Base-by-base conservation (phyloP, 495 filamentous ascomycete species). In the Polyplosphaeria fusca region DNA sequence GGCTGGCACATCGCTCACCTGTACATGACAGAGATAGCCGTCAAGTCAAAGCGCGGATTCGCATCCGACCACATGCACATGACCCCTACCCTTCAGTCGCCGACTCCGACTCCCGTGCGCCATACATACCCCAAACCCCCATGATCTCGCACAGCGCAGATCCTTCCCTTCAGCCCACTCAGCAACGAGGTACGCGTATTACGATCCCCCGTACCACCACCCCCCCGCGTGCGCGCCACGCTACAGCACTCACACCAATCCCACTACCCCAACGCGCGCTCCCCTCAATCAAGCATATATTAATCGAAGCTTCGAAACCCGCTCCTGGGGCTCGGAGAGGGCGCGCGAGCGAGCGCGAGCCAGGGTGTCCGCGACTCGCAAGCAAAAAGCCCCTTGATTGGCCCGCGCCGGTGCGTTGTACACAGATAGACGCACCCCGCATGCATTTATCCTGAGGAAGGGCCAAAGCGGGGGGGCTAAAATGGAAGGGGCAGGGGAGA, bases 281-380 rank as follows among this genome's bases (percentile, higher is more conserved):
- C 55, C 37, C 38, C 46, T 58, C 55, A 58, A 51, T 51, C 44
- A 47, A 47, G 52, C 20, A 47, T 18, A 57, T 2, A 57, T 57
- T 57, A 57, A 57, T 23, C 39, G 45, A 57, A 49, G 53, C 53
- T 57, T 57, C 45, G 13, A 13, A 12, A 12, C 16, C 23, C 13
- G 24, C 14, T 41, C 23, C 5, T 16, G 9, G 25, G 39, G n/a
- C 30, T n/a, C 7, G 30, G 39, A 43, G 5, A 12, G 5, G 39
- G 11, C 5, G 9, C 11, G 39, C 39, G 9, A 20, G 47, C 41
- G 41, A n/a, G n/a, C n/a, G n/a, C 30, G 53, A 48, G 53, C 23
- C 16, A n/a, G 16, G 23, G 22, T 30, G 27, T 25, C 23, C 22
- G 35, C 30, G 5, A 16, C 5, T 25, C 23, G 38, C 22, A 35